Evolutionary conservation across 176 grass and related monocot genomes (phyloP).

Genomic region (Hyparrhenia diplandra): DNA sequence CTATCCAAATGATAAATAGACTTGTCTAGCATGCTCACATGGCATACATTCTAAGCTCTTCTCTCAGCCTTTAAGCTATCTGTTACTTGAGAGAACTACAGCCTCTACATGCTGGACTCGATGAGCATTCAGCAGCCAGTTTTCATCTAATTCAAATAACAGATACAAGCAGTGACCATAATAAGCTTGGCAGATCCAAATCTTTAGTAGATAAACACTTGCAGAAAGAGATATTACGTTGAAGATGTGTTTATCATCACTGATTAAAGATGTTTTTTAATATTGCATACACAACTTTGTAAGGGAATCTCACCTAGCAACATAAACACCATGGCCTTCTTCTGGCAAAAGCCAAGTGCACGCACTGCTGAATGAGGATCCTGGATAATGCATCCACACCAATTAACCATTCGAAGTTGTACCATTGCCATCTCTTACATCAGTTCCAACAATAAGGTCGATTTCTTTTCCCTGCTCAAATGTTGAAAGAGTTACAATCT

Average conservation of each 20-base stretch:
- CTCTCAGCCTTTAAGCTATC: not conserved
- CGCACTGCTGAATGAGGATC: slow-evolving; percentile 94
- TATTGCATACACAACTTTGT: not conserved
- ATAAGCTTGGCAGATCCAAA: not conserved
- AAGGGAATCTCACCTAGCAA: slow-evolving; percentile 66
- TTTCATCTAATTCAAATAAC: not conserved
- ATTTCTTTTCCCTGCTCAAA: slow-evolving; percentile 84
- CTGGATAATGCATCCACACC: slow-evolving; percentile 98
- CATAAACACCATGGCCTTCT: slow-evolving; percentile 99
- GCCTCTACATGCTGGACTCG: not conserved
- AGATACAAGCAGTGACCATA: slow-evolving; percentile 1
- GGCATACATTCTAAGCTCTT: not conserved
- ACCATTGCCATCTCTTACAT: slow-evolving; percentile 94
- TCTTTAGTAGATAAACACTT: not conserved
- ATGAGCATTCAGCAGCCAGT: not conserved
- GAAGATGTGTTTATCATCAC: not conserved
- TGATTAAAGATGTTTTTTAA: not conserved
- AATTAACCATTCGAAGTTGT: slow-evolving; percentile 90
- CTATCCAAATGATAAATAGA: slow-evolving; percentile 1
- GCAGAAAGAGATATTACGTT: not conserved
- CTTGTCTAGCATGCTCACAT: not conserved
- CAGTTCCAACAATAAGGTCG: slow-evolving; percentile 81
- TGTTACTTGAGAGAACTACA: not conserved
- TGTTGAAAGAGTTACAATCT: slow-evolving; percentile 10
- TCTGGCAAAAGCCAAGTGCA: slow-evolving; percentile 95